Percentiles rank a stretch among this genome's conserved stretches.
phyloP scores from a whole-genome alignment of 192 early-diverging fungal genomes.

The Umbelopsis vinacea region DNA sequence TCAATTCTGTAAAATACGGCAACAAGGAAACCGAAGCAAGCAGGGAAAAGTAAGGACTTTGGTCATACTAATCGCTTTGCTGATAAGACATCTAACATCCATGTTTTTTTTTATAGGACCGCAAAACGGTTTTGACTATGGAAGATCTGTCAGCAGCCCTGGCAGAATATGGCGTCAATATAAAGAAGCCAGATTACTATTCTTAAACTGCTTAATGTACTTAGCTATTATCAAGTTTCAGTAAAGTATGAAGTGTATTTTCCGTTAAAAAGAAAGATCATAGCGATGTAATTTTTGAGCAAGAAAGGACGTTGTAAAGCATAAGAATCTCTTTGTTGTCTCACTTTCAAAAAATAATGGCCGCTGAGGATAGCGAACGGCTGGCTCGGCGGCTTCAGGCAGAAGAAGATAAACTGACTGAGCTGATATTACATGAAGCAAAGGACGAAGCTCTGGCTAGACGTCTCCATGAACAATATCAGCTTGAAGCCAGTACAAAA shows the following conservation, averaged over 20 bases:
- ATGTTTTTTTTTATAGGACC: slow-evolving; percentile 55
- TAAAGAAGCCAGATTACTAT: slow-evolving; percentile 96
- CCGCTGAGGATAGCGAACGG: slow-evolving; percentile 19
- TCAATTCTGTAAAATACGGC: slow-evolving; percentile 80
- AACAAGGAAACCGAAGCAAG: slow-evolving; percentile 59
- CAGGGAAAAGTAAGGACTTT: slow-evolving; percentile 37
- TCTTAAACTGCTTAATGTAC: slow-evolving; percentile 45
- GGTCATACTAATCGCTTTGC: not conserved
- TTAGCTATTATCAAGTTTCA: not conserved
- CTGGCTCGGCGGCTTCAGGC: slow-evolving; percentile 18
- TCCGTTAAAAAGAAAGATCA: not conserved
- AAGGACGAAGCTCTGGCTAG: not conserved
- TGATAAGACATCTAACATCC: not conserved
- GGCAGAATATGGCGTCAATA: slow-evolving; percentile 91
- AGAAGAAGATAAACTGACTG: not conserved
- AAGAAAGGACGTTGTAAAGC: not conserved
- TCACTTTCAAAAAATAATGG: not conserved
- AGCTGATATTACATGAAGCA: not conserved
- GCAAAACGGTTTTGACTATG: slow-evolving; percentile 88
- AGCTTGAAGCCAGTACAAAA: not conserved
- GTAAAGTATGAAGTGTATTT: not conserved
- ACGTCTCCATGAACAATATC: not conserved
- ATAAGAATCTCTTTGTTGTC: not conserved
- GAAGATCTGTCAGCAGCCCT: slow-evolving; percentile 91
- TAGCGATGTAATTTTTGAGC: not conserved